Evolutionary conservation across 2,329 filamentous ascomycete genomes (phyloP).

Genomic region (Colletotrichum sp.): DNA sequence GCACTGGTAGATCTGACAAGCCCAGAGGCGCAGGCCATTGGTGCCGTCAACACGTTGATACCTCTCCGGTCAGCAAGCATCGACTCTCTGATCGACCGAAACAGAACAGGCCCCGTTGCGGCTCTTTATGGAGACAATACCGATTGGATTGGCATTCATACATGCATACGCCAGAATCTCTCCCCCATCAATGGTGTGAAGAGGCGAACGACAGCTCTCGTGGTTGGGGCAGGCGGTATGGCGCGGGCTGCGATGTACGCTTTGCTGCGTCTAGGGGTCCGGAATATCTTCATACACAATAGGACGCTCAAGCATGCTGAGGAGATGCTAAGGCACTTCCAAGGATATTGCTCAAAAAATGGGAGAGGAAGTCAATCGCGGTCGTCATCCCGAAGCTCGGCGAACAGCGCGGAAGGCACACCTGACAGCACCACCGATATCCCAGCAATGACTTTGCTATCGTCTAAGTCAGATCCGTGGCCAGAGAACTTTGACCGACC

Average conservation of each 20-base stretch:
- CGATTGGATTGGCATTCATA: slow-evolving; percentile 80
- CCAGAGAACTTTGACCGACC: slow-evolving; percentile 66
- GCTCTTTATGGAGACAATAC: slow-evolving; percentile 81
- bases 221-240: slow-evolving; percentile 76
- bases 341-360: slow-evolving; percentile 46
- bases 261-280: slow-evolving; percentile 77
- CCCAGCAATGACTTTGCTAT: slow-evolving; percentile 54
- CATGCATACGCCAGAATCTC: slow-evolving; percentile 72
- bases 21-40: slow-evolving; percentile 74
- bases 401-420: not conserved
- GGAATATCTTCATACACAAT: slow-evolving; percentile 77
- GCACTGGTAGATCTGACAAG: slow-evolving; percentile 72
- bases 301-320: slow-evolving; percentile 69
- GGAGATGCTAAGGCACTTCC: slow-evolving; percentile 72
- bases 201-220: slow-evolving; percentile 57
- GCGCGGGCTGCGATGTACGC: slow-evolving; percentile 78
- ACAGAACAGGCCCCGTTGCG: slow-evolving; percentile 68
- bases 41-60: slow-evolving; percentile 77
- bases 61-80: slow-evolving; percentile 65
- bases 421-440: not conserved
- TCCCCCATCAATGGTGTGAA: slow-evolving; percentile 73
- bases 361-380: slow-evolving; percentile 39
- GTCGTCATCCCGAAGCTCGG: not conserved
- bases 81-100: slow-evolving; percentile 59
- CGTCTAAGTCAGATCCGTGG: slow-evolving; percentile 64